Evolutionary conservation across 2,329 filamentous ascomycete species (phyloP), one percentile per base, ranked within the genome.

Genomic region (Gaeumannomyces tritici): DNA sequence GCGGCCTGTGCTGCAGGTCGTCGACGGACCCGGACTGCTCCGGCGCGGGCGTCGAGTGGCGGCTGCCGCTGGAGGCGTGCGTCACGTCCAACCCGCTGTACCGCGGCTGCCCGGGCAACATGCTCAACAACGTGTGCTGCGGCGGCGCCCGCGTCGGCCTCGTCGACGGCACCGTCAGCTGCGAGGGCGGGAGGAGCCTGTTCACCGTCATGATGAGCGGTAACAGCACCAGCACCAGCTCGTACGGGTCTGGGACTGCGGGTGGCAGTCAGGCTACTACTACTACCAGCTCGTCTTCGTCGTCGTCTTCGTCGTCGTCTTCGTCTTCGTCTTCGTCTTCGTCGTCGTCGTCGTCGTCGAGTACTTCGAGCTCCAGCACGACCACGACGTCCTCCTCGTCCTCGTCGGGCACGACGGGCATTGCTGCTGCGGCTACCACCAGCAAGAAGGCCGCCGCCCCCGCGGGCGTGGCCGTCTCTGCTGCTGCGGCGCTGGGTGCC

Each of bases 161-260:
- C n/a, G 42, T 55, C 47, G 51, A 33, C 59, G 59, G 76, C 85
- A 61, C 51, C 26, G 59, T 61, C 27, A 55, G 42, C 47, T 61
- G 59, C 51, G 59, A 55, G 18, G 56, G 56, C 27, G 54, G 54
- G 24, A 61, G 27, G 59, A 61, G 59, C 29, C 51, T 61, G 51
- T 61, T 61, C 59, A 55, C 31, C 21, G 59, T 61, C 47, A 24
- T 61, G 27, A 35, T 29, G 47, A 51, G 21, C 26, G 59, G 47
- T 11, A 29, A 47, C 27, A 55, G 28, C 21, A 55, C 42, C 26
- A 31, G 28, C 47, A 61, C 59, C 8, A 61, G 59, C 59, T 55
- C 59, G 18, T 61, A 55, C 18, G 42, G 59, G 12, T 7, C 42
- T 13, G 8, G n/a, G 12, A 42, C n/a, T 31, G 35, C 57, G 2